Conservation (phyloP, 305 asterid genomes). For the Fraxinus greggii region DNA sequence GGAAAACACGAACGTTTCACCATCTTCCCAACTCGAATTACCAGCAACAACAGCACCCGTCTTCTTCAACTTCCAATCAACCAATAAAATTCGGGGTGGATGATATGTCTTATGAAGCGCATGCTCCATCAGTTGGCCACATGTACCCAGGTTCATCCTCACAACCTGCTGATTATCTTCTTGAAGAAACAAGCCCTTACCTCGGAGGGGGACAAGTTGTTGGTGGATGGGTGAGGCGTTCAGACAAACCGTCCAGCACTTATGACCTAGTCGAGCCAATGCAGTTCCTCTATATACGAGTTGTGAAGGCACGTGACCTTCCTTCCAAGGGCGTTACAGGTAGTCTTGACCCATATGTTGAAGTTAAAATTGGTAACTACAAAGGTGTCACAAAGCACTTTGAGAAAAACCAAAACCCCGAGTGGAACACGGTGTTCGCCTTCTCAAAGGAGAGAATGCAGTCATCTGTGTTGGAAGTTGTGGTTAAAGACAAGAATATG, state of each 20-base stretch:
- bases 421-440: slow-evolving; percentile 85
- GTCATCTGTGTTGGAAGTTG: slow-evolving; percentile 69
- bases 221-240: slow-evolving; percentile 61
- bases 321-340: slow-evolving; percentile 71
- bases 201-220: slow-evolving; percentile 83
- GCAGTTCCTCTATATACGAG: slow-evolving; percentile 87
- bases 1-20: slow-evolving; percentile 44
- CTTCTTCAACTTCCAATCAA: slow-evolving; percentile 32
- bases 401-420: slow-evolving; percentile 69
- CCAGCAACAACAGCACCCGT: slow-evolving; percentile 31
- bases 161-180: slow-evolving; percentile 60
- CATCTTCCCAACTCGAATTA: slow-evolving; percentile 50
- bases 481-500: slow-evolving; percentile 70
- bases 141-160: slow-evolving; percentile 48
- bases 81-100: slow-evolving; percentile 35
- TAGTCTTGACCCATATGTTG: slow-evolving; percentile 85
- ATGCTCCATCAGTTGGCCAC: slow-evolving; percentile 37
- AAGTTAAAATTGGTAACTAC: slow-evolving; percentile 87
- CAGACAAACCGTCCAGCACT: slow-evolving; percentile 51
- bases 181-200: slow-evolving; percentile 79
- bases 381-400: slow-evolving; percentile 79
- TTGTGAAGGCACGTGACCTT: slow-evolving; percentile 78
- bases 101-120: slow-evolving; percentile 58
- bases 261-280: slow-evolving; percentile 93
- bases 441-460: slow-evolving; percentile 75